Evolutionary conservation across 805 yeast genomes (phyloP).

Genomic region (Saccharomycopsis amapae): DNA sequence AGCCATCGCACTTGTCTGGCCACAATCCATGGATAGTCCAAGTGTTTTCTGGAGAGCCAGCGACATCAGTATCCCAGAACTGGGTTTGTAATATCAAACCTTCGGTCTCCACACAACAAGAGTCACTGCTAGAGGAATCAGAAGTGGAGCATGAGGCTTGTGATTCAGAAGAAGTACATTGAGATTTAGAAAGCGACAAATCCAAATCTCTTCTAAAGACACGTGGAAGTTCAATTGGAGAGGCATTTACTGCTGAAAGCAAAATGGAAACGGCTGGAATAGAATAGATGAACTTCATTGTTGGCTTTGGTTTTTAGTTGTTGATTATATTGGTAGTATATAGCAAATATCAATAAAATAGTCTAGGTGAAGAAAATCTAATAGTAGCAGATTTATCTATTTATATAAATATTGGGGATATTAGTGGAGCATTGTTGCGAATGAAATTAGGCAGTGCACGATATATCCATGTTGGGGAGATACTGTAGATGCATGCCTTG

Average conservation of each 20-base stretch:
- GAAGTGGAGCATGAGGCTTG: constrained; percentile 11
- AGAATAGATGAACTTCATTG: constrained; percentile 7
- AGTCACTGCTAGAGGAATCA: constrained; percentile 6
- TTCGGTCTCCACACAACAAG: constrained; percentile 82
- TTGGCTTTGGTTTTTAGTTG: too few relatives aligned
- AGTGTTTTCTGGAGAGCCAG: constrained; percentile 60
- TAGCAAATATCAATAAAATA: too few relatives aligned
- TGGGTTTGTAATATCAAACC: constrained; percentile 86
- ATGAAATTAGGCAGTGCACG: too few relatives aligned
- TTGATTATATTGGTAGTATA: too few relatives aligned
- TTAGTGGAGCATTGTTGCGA: too few relatives aligned
- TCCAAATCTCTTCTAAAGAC: constrained; percentile 18
- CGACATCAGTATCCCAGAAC: constrained; percentile 84
- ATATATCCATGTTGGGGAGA: too few relatives aligned
- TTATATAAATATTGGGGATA: too few relatives aligned
- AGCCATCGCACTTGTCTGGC: constrained; percentile 86
- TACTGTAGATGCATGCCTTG: too few relatives aligned
- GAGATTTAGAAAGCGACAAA: constrained; percentile 8
- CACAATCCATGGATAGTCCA: constrained; percentile 84
- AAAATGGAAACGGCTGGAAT: constrained; percentile 17
- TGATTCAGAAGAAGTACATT: constrained; percentile 5
- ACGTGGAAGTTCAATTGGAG: constrained; percentile 12
- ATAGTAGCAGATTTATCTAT: too few relatives aligned
- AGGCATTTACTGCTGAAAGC: background rate
- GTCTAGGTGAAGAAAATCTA: too few relatives aligned